These are phyloP conservation scores for Fusarium burgessii DNA, from an alignment of 2,329 filamentous ascomycete species.

Conservation along the genomic window DNA sequence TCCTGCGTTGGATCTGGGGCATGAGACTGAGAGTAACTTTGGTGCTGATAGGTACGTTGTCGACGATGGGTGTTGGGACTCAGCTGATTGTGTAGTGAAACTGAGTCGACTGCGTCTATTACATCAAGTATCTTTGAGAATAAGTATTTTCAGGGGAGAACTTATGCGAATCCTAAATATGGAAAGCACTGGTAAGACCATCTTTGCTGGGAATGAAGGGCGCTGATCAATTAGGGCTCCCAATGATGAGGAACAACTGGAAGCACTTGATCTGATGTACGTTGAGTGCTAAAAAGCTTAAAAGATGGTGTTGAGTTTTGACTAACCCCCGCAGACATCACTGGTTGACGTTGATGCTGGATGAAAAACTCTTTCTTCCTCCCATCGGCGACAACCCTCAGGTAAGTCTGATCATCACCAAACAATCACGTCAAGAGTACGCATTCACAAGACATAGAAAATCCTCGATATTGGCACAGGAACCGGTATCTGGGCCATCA, in stretches of 20 bases:
- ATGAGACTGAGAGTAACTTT: slow-evolving; percentile 23
- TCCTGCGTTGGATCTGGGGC: slow-evolving; percentile 5
- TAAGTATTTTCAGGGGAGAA: slow-evolving; percentile 37
- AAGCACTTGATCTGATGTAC: slow-evolving; percentile 44
- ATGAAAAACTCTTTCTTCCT: slow-evolving; percentile 37
- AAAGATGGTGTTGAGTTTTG: too few species aligned
- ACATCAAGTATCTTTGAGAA: slow-evolving; percentile 42
- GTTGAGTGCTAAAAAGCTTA: background rate
- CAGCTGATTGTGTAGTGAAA: slow-evolving; percentile 20
- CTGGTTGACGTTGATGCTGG: slow-evolving; percentile 41
- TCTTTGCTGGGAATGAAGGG: accelerated
- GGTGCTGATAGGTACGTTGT: slow-evolving; percentile 18
- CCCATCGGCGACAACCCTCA: slow-evolving; percentile 35
- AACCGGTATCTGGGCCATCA: slow-evolving; percentile 43
- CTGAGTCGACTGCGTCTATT: slow-evolving; percentile 37
- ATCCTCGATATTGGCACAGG: slow-evolving; percentile 41
- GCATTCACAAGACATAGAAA: slow-evolving; percentile 1
- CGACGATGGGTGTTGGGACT: accelerated
- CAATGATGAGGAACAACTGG: slow-evolving; percentile 41
- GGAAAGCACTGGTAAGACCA: slow-evolving; percentile 35
- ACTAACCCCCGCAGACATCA: slow-evolving; percentile 27
- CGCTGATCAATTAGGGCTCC: slow-evolving; percentile 31
- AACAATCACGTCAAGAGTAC: background rate
- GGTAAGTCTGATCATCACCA: background rate
- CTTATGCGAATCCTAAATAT: slow-evolving; percentile 44